Conservation (phyloP, 768 basidiomycete genomes). For the Phaeolepiota aurea region DNA sequence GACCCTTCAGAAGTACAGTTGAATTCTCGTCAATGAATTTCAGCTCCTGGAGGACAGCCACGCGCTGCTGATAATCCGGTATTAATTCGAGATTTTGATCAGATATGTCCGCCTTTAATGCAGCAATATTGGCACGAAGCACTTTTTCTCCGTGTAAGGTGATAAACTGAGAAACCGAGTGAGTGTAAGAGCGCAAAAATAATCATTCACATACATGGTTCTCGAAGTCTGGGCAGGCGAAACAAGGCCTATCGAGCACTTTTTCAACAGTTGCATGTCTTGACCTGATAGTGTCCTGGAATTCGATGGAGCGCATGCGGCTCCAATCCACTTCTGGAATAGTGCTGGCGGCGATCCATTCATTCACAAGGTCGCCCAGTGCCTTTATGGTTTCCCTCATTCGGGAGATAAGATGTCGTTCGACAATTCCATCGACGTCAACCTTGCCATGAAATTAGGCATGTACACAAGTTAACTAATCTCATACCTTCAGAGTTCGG, state of each 20-base stretch:
- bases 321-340: conserved; percentile 83
- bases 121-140: conserved; percentile 64
- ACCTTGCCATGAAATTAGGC: conserved; percentile 33
- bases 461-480: neutral
- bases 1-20: conserved; percentile 91
- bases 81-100: conserved; percentile 96
- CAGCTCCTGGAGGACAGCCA: conserved; percentile 83
- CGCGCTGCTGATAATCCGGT: conserved; percentile 94
- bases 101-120: conserved; percentile 78
- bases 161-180: conserved; percentile 61
- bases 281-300: conserved; percentile 71
- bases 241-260: conserved; percentile 39
- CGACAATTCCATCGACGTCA: conserved; percentile 61
- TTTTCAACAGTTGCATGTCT: conserved; percentile 42
- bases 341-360: conserved; percentile 40
- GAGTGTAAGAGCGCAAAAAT: too few species aligned
- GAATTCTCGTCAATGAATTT: conserved; percentile 94
- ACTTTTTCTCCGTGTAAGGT: conserved; percentile 69
- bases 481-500: conserved; percentile 66
- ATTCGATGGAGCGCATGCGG: conserved; percentile 77
- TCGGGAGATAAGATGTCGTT: conserved; percentile 49
- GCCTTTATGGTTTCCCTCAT: conserved; percentile 49
- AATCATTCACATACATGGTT: conserved; percentile 77
- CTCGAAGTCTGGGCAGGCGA: conserved; percentile 57
- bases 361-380: conserved; percentile 41